Evolutionary conservation across 495 filamentous ascomycete species (phyloP), one percentile per base, ranked within the genome.

Genomic region (Penicillium macrosclerotiorum): DNA sequence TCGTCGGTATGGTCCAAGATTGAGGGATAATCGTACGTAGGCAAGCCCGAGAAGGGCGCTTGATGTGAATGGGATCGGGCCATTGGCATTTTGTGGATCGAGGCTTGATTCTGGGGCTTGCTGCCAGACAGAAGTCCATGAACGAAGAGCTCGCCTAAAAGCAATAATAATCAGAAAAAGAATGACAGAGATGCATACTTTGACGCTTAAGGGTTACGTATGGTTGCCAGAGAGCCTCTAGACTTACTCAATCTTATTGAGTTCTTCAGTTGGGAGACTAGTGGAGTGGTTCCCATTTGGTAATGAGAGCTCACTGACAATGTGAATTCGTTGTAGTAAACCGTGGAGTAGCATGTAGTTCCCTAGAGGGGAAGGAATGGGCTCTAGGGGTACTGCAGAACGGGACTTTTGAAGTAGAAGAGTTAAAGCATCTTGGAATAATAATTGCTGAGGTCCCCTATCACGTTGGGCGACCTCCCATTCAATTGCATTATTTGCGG

Each of bases 71-170:
- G 68, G 65, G 2, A 71, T 68, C 4, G 65, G 65, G 0, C 65
- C 68, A 29, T 69, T 71, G 27, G 58, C 62, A 30, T 71, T 71
- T 27, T 69, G 60, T 25, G 68, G 68, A 12, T 71, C 65, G 5
- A 69, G 62, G 19, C 64, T 71, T 25, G 68, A 71, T 38, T 71
- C 68, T 6, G 68, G 68, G 22, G 68, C 60, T 56, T 69, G 64
- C 52, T 71, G 65, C 68, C 68, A 71, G 9, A 69, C 65, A 1
- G 62, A 61, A 5, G 65, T 71, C 68, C 68, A 71, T 14, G 64
- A 59, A 2, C 64, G 62, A 13, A 71, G 56, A 24, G 64, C 68
- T 40, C 64, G 57, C 47, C 67, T 71, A 24, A 31, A 16, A 19
- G 16, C 1, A 33, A 26, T 33, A 19, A 20, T 24, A 18, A 4